These are phyloP conservation scores for Aspergillus sp. DNA, from an alignment of 2,329 filamentous ascomycete species.

Conservation along the genomic window DNA sequence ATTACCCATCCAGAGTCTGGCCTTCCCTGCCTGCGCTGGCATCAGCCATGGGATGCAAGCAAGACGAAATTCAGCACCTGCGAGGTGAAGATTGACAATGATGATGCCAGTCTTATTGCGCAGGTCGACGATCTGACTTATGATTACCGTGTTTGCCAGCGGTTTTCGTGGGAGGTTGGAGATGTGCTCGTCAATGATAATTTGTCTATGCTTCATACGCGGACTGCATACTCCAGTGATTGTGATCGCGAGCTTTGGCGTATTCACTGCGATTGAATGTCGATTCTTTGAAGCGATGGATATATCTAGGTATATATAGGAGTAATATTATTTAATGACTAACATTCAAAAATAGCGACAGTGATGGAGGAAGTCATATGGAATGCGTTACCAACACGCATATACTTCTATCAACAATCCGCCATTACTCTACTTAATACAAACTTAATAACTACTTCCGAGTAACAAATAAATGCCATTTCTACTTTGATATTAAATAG, in stretches of 20 bases:
- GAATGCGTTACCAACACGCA: no score
- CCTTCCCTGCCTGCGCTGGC: constrained; percentile 49
- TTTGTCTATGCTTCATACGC: constrained; percentile 17
- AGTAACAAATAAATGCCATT: no score
- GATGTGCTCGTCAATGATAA: constrained; percentile 1
- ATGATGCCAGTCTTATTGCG: not conserved
- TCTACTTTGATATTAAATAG: no score
- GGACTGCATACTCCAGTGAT: constrained; percentile 18
- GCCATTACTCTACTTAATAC: no score
- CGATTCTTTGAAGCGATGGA: not conserved
- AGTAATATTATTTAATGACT: no score
- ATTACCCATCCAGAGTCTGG: constrained; percentile 43
- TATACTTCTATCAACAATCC: no score
- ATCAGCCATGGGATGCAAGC: constrained; percentile 51
- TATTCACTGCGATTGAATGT: constrained; percentile 19
- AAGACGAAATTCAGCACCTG: constrained; percentile 42
- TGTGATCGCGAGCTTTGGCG: constrained; percentile 23
- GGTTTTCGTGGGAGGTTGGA: constrained; percentile 1
- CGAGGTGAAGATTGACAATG: not conserved
- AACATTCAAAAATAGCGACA: no score
- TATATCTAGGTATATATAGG: no score
- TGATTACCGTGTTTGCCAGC: constrained; percentile 1
- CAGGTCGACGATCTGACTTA: constrained; percentile 1
- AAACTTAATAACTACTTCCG: no score
- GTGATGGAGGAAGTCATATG: no score